phyloP scores from a whole-genome alignment of 225 moss, liverwort and hornwort species.

The Asterella californica region DNA sequence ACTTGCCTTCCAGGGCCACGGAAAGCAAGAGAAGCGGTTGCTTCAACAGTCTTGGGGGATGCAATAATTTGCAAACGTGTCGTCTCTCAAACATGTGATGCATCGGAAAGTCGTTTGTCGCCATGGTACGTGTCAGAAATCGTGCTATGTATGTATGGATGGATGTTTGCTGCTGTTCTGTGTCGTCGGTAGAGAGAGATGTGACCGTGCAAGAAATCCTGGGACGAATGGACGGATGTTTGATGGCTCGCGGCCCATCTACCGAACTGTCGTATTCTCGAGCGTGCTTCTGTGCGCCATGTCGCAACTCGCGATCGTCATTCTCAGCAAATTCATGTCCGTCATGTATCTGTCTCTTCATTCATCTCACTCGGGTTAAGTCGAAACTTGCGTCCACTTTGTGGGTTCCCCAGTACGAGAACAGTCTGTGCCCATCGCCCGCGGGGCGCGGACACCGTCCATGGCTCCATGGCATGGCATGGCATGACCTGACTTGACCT shows the following conservation, averaged over 20 bases:
- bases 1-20: not conserved
- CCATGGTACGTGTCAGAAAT: not conserved
- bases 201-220: slow-evolving; percentile 19
- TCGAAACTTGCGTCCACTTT: too few relatives aligned
- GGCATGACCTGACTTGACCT: too few relatives aligned
- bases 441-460: too few relatives aligned
- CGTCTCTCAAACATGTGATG: slow-evolving; percentile 10
- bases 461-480: too few relatives aligned
- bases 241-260: not conserved
- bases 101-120: slow-evolving; percentile 14
- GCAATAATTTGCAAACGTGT: slow-evolving; percentile 22
- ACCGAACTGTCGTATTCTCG: not conserved
- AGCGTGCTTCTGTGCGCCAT: too few relatives aligned
- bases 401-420: too few relatives aligned
- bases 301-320: too few relatives aligned
- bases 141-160: too few relatives aligned
- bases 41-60: slow-evolving; percentile 11
- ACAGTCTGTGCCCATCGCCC: too few relatives aligned
- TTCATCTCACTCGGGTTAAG: too few relatives aligned
- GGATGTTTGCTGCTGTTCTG: not conserved
- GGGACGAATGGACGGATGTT: not conserved
- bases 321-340: too few relatives aligned
- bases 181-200: slow-evolving; percentile 7
- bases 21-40: not conserved
- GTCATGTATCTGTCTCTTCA: too few relatives aligned